phyloP scores from a whole-genome alignment of 495 filamentous ascomycete species.

The Daldinia caldariorum region DNA sequence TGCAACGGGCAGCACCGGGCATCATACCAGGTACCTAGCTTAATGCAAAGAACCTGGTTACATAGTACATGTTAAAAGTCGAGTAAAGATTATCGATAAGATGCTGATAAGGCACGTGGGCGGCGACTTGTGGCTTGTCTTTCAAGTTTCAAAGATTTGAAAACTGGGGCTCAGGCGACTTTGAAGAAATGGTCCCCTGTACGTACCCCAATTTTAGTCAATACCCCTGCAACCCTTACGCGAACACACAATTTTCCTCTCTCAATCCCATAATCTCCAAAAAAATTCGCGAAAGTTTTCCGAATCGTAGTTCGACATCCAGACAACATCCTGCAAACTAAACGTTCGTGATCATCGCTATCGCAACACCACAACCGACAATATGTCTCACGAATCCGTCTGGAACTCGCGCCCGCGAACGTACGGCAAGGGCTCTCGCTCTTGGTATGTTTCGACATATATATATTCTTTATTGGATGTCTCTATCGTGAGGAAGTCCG shows the following conservation, averaged over 20 bases:
- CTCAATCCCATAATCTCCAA: slow-evolving; percentile 36
- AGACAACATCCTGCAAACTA: slow-evolving; percentile 26
- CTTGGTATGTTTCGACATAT: slow-evolving; percentile 70
- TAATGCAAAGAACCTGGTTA: slow-evolving; percentile 22
- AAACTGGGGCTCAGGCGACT: no score
- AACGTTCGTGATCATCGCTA: slow-evolving; percentile 31
- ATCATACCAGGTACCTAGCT: no score
- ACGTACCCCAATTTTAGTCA: background rate
- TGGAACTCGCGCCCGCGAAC: slow-evolving; percentile 98
- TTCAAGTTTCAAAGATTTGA: background rate
- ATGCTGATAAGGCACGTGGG: slow-evolving; percentile 1
- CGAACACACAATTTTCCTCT: slow-evolving; percentile 44
- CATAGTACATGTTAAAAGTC: no score
- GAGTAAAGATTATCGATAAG: slow-evolving; percentile 35
- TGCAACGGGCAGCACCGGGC: slow-evolving; percentile 27
- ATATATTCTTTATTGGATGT: background rate
- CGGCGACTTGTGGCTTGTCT: background rate
- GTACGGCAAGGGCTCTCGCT: slow-evolving; percentile 93
- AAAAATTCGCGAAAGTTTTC: slow-evolving; percentile 39
- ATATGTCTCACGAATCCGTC: slow-evolving; percentile 98
- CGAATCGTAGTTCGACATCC: slow-evolving; percentile 17
- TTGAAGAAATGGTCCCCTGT: background rate
- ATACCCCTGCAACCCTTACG: slow-evolving; percentile 37
- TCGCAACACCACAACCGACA: slow-evolving; percentile 53
- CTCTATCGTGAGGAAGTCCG: slow-evolving; percentile 10